Conservation (phyloP, 176 grass and related monocot species). For the Bromus sterilis region DNA sequence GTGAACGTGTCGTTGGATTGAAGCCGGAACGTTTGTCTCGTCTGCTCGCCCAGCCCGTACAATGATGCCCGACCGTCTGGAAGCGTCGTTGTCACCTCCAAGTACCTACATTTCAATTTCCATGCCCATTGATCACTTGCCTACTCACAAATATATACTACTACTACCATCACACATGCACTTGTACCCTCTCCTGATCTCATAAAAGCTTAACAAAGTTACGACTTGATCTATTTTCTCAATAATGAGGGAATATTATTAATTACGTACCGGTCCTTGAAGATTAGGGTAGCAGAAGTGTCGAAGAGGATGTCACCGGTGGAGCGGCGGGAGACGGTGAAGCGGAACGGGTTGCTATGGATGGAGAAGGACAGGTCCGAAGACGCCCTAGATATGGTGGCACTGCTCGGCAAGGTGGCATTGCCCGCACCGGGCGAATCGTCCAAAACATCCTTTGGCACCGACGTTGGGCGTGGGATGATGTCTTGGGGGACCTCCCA, state of each 20-base stretch:
- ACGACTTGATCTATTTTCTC: background rate
- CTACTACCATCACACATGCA: too few species aligned
- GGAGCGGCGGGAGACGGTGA: slow-evolving; percentile 47
- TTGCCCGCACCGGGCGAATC: background rate
- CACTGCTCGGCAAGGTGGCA: background rate
- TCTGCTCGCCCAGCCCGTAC: slow-evolving; percentile 87
- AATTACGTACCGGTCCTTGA: slow-evolving; percentile 49
- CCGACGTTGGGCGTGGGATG: slow-evolving; percentile 33
- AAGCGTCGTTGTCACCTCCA: slow-evolving; percentile 60
- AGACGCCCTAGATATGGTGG: slow-evolving; percentile 21
- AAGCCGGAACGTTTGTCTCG: slow-evolving; percentile 63
- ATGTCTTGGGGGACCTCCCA: slow-evolving; percentile 73
- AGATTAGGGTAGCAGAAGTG: slow-evolving; percentile 29
- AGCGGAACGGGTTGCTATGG: slow-evolving; percentile 44
- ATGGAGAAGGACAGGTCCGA: slow-evolving; percentile 58
- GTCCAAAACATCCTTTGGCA: background rate
- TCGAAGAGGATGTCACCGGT: slow-evolving; percentile 53
- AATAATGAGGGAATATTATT: background rate
- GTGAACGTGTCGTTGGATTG: slow-evolving; percentile 58
- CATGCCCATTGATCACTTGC: background rate
- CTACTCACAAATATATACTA: too few species aligned
- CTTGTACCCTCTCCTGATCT: too few species aligned
- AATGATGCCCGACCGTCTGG: slow-evolving; percentile 38
- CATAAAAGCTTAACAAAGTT: background rate
- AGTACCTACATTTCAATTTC: slow-evolving; percentile 19